Base-by-base conservation (phyloP, 2,329 filamentous ascomycete genomes). In the Colletotrichum liaoningense region DNA sequence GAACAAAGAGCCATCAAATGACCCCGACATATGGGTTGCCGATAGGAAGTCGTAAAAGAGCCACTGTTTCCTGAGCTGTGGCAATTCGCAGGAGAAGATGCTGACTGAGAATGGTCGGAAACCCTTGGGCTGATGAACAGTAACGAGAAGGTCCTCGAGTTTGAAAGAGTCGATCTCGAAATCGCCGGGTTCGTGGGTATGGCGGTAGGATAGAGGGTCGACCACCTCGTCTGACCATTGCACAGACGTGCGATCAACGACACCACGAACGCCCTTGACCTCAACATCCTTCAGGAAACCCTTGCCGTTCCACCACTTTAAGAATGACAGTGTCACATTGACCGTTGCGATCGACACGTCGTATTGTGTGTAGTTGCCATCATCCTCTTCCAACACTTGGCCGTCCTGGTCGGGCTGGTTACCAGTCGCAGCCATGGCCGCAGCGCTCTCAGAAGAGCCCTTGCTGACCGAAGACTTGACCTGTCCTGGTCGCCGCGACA, bases 241-340 rank as follows among this genome's bases (percentile, higher is more conserved):
- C 2, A 99, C 93, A 59, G 92, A 93, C 1, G 95, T 98, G 72
- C 97, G 91, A 82, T 99, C 97, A 57, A 99, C 89, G 5, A 98
- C 94, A 26, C 97, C 97, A 73, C 97, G 91, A 35, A 99, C 94
- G 5, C 97, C 97, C 79, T 95, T 97, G 65, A 99, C 93, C 80
- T 98, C 95, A 55, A 99, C 97, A 80, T 98, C 94, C 77, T 94
- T 93, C 9, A 99, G 86, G 6, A 97, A 88, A 0, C 97, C 97
- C 82, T 96, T 98, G 26, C 97, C 96, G 78, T 98, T 98, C 91
- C 97, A 97, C 97, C 97, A 99, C 81, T 98, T 98, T n/a, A 95
- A 89, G 78, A 99, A 98, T 0, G 97, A 99, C 30, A 99, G 83
- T 0, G 96, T 98, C 55, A 99, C 96, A 79, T 99, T 98, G 74